Evolutionary conservation across 495 filamentous ascomycete genomes (phyloP).

Genomic region (Tuber brumale): DNA sequence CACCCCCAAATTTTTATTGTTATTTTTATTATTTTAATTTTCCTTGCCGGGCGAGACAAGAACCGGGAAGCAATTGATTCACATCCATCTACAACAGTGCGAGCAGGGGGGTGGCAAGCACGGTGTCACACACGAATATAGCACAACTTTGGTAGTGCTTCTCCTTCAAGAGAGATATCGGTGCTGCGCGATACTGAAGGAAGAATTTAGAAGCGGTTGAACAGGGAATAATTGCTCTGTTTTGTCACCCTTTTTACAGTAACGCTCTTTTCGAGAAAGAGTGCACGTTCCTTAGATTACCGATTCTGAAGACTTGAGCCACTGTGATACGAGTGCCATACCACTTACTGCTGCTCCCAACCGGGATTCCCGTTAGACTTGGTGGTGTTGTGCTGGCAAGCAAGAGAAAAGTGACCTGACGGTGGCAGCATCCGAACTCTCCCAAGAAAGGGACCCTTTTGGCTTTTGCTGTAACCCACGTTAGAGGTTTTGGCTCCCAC

Average conservation of each 20-base stretch:
- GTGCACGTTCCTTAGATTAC: conserved; percentile 1
- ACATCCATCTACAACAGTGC: not conserved
- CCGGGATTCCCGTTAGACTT: not conserved
- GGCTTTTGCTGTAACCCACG: not conserved
- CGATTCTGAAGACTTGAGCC: not conserved
- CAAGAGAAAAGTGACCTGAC: not conserved
- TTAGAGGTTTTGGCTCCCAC: not conserved
- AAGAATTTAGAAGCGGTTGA: not conserved
- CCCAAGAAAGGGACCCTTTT: not conserved
- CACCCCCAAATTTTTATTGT: not conserved
- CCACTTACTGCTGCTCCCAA: not conserved
- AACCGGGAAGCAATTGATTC: not conserved
- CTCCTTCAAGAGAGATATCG: not conserved
- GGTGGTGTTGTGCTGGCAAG: not conserved
- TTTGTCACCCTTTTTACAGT: not conserved
- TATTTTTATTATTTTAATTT: not conserved
- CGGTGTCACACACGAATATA: not conserved
- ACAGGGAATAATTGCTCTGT: not conserved
- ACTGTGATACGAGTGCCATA: not conserved
- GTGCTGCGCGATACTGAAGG: not conserved
- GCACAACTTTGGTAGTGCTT: not conserved
- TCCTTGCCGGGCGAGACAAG: not conserved
- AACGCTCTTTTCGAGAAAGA: not conserved
- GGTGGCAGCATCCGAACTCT: not conserved
- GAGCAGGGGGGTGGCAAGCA: not conserved